Percentiles rank a stretch among this genome's conserved stretches.
These are phyloP conservation scores for Tothia fuscella DNA, from an alignment of 2,329 filamentous ascomycete species.

Conservation along the genomic window DNA sequence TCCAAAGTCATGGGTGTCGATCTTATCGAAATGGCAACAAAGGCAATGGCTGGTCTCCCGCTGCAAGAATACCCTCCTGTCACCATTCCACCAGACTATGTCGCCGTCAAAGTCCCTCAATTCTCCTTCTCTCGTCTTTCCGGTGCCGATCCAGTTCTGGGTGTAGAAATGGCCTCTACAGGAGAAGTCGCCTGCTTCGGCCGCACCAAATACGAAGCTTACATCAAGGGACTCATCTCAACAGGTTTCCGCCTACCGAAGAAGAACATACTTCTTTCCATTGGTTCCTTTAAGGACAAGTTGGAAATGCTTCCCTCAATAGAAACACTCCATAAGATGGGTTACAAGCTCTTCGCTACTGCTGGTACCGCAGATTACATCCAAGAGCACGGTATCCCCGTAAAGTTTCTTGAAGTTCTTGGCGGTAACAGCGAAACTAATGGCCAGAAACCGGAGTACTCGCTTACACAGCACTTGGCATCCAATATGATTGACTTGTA, in stretches of 20 bases:
- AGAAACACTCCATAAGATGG: conserved; percentile 75
- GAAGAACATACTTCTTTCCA: conserved; percentile 88
- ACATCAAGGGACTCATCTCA: conserved; percentile 88
- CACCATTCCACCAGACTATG: conserved; percentile 65
- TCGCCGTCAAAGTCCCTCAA: conserved; percentile 95
- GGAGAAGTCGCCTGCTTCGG: conserved; percentile 97
- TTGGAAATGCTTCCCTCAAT: conserved; percentile 92
- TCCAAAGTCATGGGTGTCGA: conserved; percentile 98
- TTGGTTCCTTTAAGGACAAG: conserved; percentile 97
- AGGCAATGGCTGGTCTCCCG: conserved; percentile 81
- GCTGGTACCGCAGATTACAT: conserved; percentile 95
- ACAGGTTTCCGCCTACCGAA: conserved; percentile 95
- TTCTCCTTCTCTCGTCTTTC: conserved; percentile 98
- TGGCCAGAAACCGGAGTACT: conserved; percentile 90
- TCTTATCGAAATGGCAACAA: conserved; percentile 96
- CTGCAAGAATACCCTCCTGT: conserved; percentile 71
- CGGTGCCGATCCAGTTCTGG: conserved; percentile 88
- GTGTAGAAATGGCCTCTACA: conserved; percentile 98
- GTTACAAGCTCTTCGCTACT: conserved; percentile 92
- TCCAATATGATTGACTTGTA: conserved; percentile 98
- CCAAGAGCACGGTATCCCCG: conserved; percentile 79
- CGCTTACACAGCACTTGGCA: conserved; percentile 86
- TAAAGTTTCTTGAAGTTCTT: conserved; percentile 87
- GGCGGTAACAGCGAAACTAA: conserved; percentile 55
- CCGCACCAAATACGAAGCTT: conserved; percentile 91